phyloP scores from a whole-genome alignment of 2,329 filamentous ascomycete species.

The Sporothrix brunneoviolacea region DNA sequence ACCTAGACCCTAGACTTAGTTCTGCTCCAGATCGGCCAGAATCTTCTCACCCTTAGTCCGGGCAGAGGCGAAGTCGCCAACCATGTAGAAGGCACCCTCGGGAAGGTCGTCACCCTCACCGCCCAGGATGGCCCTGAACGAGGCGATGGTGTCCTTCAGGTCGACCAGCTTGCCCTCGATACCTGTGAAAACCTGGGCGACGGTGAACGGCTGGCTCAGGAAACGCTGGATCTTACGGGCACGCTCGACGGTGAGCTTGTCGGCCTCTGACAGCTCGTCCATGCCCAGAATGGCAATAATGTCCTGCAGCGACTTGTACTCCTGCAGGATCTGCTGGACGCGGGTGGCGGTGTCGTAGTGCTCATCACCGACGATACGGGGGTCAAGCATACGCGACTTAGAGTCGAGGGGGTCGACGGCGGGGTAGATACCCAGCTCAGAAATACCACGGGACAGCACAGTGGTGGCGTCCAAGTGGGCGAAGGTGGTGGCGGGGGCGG shows the following conservation, averaged over 20 bases:
- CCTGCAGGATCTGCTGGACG: conserved; percentile 99
- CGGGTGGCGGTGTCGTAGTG: conserved; percentile 93
- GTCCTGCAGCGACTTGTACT: conserved; percentile 99
- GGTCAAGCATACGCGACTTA: conserved; percentile 98
- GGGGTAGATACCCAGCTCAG: conserved; percentile 99
- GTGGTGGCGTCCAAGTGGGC: conserved; percentile 99
- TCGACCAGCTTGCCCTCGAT: conserved; percentile 97
- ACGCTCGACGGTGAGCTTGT: conserved; percentile 99
- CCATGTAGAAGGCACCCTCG: conserved; percentile 95
- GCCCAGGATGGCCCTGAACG: conserved; percentile 93
- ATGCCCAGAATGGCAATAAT: conserved; percentile 99
- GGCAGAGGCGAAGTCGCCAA: conserved; percentile 89
- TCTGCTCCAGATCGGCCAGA: conserved; percentile 80
- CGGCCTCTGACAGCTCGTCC: conserved; percentile 98
- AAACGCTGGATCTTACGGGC: conserved; percentile 99
- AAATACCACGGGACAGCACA: conserved; percentile 99
- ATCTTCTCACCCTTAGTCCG: conserved; percentile 99
- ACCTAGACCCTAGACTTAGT: conserved; percentile 26
- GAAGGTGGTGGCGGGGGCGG: conserved; percentile 98
- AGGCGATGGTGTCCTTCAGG: conserved; percentile 95
- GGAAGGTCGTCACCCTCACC: conserved; percentile 95
- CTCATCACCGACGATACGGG: conserved; percentile 95
- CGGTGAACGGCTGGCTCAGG: conserved; percentile 98
- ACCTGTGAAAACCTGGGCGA: conserved; percentile 71
- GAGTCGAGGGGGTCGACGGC: conserved; percentile 99